These are phyloP conservation scores for Aspergillus niger DNA, from an alignment of 2,329 filamentous ascomycete species.

Conservation along the genomic window DNA sequence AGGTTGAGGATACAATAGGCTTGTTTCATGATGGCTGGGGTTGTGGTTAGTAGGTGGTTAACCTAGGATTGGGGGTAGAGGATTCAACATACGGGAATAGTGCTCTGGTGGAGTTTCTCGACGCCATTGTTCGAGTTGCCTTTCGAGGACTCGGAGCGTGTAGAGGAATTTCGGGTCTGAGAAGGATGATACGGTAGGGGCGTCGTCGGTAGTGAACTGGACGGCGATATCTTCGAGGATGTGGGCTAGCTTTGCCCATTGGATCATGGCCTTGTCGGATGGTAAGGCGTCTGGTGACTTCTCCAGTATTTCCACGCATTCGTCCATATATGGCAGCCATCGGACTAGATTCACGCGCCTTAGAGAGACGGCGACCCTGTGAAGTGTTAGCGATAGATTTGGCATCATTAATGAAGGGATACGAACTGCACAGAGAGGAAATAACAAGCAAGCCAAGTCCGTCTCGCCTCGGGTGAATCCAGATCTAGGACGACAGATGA, in stretches of 20 bases:
- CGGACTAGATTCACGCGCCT: constrained; percentile 60
- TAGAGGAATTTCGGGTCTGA: constrained; percentile 66
- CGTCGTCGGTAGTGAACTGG: constrained; percentile 69
- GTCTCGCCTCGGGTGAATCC: constrained; percentile 58
- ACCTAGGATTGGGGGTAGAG: not conserved
- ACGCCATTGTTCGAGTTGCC: constrained; percentile 63
- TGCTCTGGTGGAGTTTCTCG: constrained; percentile 56
- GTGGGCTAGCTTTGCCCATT: constrained; percentile 60
- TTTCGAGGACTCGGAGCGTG: constrained; percentile 65
- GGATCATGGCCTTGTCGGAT: constrained; percentile 57
- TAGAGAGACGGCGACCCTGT: constrained; percentile 62
- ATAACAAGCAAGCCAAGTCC: constrained; percentile 64
- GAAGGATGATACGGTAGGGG: constrained; percentile 55
- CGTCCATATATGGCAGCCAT: constrained; percentile 65
- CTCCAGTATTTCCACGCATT: constrained; percentile 60
- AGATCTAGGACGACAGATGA: constrained; percentile 43
- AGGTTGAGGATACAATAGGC: constrained; percentile 67
- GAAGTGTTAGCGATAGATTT: constrained; percentile 10
- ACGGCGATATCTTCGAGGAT: constrained; percentile 69
- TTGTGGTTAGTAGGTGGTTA: constrained; percentile 8
- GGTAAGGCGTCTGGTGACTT: constrained; percentile 59
- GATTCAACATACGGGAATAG: constrained; percentile 54
- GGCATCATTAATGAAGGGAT: too few relatives aligned
- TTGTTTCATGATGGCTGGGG: constrained; percentile 61
- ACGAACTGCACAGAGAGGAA: constrained; percentile 59